These are phyloP conservation scores for Falciphora oryzae DNA, from an alignment of 2,329 filamentous ascomycete genomes.

Conservation along the genomic window DNA sequence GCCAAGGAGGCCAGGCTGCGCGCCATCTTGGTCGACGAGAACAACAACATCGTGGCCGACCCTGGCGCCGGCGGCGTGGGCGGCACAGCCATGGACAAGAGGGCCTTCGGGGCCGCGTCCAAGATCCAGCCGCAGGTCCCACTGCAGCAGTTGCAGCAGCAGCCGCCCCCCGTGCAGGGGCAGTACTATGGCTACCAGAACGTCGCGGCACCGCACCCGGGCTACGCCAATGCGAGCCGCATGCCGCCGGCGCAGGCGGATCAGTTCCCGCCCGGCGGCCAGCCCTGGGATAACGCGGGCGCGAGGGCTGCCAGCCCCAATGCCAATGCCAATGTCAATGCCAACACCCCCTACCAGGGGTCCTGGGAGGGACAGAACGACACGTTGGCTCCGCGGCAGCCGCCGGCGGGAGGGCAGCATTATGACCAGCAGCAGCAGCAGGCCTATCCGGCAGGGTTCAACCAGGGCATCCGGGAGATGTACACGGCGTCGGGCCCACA, in stretches of 20 bases:
- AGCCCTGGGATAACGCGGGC: neutral
- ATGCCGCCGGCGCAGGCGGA: neutral
- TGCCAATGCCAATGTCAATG: too few species aligned
- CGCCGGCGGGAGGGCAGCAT: neutral
- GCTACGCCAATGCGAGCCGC: neutral
- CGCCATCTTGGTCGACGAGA: neutral
- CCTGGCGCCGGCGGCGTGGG: too few species aligned
- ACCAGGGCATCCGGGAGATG: neutral
- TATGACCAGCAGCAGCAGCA: neutral
- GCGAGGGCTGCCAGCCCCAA: neutral
- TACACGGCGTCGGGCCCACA: too few species aligned
- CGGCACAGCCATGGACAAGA: neutral
- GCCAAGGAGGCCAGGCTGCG: conserved; percentile 1
- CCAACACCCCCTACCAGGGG: neutral
- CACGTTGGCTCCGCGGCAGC: neutral
- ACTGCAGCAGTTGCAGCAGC: neutral
- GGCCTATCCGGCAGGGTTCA: neutral
- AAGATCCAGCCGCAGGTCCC: neutral
- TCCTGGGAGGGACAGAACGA: neutral
- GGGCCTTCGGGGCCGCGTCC: neutral
- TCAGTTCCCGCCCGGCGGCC: too few species aligned
- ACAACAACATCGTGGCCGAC: neutral
- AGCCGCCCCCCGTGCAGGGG: too few species aligned
- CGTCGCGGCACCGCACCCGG: too few species aligned
- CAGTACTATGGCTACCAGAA: neutral